Evolutionary conservation across 2,329 filamentous ascomycete species (phyloP).

Genomic region (Mycocentrospora acerina): DNA sequence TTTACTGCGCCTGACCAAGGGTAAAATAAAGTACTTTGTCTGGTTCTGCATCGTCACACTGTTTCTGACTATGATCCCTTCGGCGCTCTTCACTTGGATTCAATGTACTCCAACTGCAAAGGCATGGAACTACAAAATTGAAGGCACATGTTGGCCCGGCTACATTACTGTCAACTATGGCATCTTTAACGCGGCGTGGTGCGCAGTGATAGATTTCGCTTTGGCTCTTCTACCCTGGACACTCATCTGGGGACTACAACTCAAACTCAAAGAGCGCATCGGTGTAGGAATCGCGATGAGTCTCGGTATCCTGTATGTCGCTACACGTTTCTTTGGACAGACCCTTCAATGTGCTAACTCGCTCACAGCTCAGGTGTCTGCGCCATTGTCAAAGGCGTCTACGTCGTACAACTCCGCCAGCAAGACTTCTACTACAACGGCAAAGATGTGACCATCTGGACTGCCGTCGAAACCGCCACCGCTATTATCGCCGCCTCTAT

Average conservation of each 20-base stretch:
- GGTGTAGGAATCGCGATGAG: slow-evolving; percentile 35
- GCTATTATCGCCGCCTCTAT: slow-evolving; percentile 33
- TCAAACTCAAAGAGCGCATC: slow-evolving; percentile 26
- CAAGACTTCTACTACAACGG: slow-evolving; percentile 32
- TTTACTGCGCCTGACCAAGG: slow-evolving; percentile 23
- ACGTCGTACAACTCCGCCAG: slow-evolving; percentile 24
- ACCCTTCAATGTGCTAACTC: neutral
- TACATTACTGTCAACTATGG: slow-evolving; percentile 21
- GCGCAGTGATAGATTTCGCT: slow-evolving; percentile 22
- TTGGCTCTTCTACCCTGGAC: slow-evolving; percentile 32
- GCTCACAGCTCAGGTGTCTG: slow-evolving; percentile 22
- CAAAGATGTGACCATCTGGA: slow-evolving; percentile 34
- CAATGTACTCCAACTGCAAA: slow-evolving; percentile 19
- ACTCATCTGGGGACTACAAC: slow-evolving; percentile 24
- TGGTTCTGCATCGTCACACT: slow-evolving; percentile 29
- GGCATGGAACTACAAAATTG: slow-evolving; percentile 15
- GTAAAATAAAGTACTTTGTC: slow-evolving; percentile 14
- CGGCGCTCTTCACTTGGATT: slow-evolving; percentile 22
- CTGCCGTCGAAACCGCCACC: slow-evolving; percentile 29
- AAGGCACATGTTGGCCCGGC: slow-evolving; percentile 23
- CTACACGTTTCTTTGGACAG: too few relatives aligned
- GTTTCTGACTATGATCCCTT: slow-evolving; percentile 29
- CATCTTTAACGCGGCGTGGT: slow-evolving; percentile 33
- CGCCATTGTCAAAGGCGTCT: slow-evolving; percentile 29
- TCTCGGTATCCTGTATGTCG: slow-evolving; percentile 26